phyloP scores from a whole-genome alignment of 192 early-diverging fungal species.

The Linnemannia hyalina region DNA sequence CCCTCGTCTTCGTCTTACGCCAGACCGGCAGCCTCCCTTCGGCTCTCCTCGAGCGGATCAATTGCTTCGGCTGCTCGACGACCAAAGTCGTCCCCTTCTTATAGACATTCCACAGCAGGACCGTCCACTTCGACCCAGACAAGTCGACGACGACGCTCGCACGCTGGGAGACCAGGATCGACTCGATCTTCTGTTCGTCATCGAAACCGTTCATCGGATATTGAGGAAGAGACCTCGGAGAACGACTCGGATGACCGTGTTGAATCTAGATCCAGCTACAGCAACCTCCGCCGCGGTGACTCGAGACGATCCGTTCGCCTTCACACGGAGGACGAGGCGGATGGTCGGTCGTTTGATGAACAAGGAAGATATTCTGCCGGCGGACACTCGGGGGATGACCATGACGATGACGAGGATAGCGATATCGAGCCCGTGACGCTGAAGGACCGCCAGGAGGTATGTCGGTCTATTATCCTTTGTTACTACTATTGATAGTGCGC shows the following conservation, averaged over 20 bases:
- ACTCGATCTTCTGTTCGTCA: constrained; percentile 44
- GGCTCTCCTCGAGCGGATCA: constrained; percentile 18
- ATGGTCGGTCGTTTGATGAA: constrained; percentile 34
- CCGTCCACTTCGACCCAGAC: background rate
- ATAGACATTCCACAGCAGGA: constrained; percentile 39
- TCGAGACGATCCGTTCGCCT: constrained; percentile 47
- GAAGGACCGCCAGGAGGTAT: constrained; percentile 70
- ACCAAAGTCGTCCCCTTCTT: constrained; percentile 33
- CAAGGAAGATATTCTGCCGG: constrained; percentile 14
- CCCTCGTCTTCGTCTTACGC: constrained; percentile 22
- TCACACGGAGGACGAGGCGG: constrained; percentile 38
- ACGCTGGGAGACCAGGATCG: constrained; percentile 26
- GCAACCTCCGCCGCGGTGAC: constrained; percentile 27
- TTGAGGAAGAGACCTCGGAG: constrained; percentile 51
- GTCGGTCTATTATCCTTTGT: background rate
- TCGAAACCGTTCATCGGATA: constrained; percentile 43
- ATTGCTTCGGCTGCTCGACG: constrained; percentile 1
- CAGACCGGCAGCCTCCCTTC: background rate
- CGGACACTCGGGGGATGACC: constrained; percentile 21
- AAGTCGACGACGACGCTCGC: constrained; percentile 29
- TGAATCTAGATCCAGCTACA: constrained; percentile 31
- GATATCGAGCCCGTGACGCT: constrained; percentile 66
- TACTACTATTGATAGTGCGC: background rate
- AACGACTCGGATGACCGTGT: constrained; percentile 30
- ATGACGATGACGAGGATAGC: constrained; percentile 55